Evolutionary conservation across 352 stramenopile species (phyloP).

Genomic region (Phytophthora cactorum): DNA sequence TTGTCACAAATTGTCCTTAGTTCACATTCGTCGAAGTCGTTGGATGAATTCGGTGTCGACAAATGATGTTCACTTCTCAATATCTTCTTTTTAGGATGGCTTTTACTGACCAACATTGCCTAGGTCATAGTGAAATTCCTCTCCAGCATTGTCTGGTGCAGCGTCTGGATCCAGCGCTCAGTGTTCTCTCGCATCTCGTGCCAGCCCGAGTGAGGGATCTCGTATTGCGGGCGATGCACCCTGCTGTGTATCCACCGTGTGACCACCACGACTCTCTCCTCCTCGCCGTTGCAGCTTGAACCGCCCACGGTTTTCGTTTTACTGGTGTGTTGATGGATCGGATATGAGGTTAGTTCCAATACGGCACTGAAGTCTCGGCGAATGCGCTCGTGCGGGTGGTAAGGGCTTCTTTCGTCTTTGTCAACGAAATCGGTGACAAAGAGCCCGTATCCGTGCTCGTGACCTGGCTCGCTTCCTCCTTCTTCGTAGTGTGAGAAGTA

Average conservation of each 20-base stretch:
- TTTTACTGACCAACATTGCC: not conserved
- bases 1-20: no score
- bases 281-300: not conserved
- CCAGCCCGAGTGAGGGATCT: constrained; percentile 30
- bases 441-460: constrained; percentile 30
- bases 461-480: constrained; percentile 8
- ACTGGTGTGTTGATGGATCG: constrained; percentile 8
- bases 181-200: constrained; percentile 37
- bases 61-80: no score
- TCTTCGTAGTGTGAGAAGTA: constrained; percentile 44
- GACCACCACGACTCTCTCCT: constrained; percentile 32
- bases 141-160: constrained; percentile 34
- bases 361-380: constrained; percentile 44
- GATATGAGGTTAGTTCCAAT: constrained; percentile 31
- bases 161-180: constrained; percentile 35
- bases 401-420: constrained; percentile 47
- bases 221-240: constrained; percentile 34
- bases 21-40: no score
- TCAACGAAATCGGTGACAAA: constrained; percentile 51
- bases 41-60: no score
- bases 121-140: constrained; percentile 26
- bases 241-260: constrained; percentile 36
- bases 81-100: no score
- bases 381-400: constrained; percentile 42
- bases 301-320: not conserved